phyloP scores from a whole-genome alignment of 1,284 basidiomycete species.

The Pascua sp. region DNA sequence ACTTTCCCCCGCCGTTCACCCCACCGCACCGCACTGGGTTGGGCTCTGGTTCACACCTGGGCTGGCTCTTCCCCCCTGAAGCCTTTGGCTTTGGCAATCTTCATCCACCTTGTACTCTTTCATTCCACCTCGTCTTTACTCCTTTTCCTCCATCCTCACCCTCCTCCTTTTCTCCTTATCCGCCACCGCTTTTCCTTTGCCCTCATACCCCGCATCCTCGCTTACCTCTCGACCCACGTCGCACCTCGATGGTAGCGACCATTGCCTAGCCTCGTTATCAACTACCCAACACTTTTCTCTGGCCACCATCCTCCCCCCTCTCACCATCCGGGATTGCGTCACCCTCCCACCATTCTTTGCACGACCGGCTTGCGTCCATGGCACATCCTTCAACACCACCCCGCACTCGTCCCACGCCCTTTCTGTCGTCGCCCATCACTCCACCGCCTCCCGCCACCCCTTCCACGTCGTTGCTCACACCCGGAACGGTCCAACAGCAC shows the following conservation, averaged over 20 bases:
- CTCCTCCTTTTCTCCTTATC: background rate
- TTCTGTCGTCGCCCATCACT: constrained; percentile 28
- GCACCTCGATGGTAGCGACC: too few species aligned
- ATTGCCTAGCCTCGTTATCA: background rate
- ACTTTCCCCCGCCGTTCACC: background rate
- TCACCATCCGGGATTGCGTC: background rate
- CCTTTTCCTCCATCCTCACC: background rate
- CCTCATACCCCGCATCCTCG: background rate
- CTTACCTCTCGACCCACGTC: background rate
- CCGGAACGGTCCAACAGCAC: constrained; percentile 3
- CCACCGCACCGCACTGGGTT: background rate
- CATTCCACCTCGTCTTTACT: background rate
- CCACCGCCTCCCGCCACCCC: constrained; percentile 25
- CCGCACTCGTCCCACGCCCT: constrained; percentile 13
- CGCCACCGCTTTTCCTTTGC: background rate
- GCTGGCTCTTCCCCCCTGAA: background rate
- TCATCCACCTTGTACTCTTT: constrained; percentile 6
- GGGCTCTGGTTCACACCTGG: background rate
- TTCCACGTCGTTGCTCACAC: constrained; percentile 23
- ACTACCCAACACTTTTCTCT: background rate
- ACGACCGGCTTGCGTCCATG: constrained; percentile 9
- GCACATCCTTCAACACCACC: constrained; percentile 22
- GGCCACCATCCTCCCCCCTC: background rate
- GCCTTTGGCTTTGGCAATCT: background rate
- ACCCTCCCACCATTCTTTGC: background rate